Percentiles rank a stretch among this genome's conserved stretches.
These are phyloP conservation scores for Parsonsia alboflavescens DNA, from an alignment of 257 asterid genomes.

Conservation along the genomic window DNA sequence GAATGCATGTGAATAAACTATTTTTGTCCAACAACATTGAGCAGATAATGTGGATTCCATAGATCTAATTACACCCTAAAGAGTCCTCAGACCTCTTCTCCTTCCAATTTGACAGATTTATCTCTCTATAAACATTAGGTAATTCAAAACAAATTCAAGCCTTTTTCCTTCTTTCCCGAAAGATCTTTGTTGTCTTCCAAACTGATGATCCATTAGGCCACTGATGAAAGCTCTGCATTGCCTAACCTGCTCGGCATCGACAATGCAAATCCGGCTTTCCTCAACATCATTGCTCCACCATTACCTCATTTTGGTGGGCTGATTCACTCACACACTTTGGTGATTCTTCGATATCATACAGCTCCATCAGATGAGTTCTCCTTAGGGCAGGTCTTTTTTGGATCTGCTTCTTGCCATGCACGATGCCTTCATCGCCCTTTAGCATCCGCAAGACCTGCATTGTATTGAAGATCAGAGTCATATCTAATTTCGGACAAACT, in stretches of 20 bases:
- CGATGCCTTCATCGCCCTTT: slow-evolving; percentile 54
- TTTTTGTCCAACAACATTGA: background rate
- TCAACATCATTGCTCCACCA: slow-evolving; percentile 13
- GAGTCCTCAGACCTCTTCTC: slow-evolving; percentile 2
- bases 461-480: background rate
- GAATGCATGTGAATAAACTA: background rate
- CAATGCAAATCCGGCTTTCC: background rate
- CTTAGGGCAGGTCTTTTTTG: slow-evolving; percentile 67
- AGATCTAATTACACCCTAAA: slow-evolving; percentile 5
- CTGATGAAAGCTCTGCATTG: slow-evolving; percentile 1
- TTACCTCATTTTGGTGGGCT: slow-evolving; percentile 17
- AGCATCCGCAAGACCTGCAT: slow-evolving; percentile 72
- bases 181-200: background rate
- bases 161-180: background rate
- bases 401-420: slow-evolving; percentile 57
- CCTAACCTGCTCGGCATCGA: background rate
- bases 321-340: slow-evolving; percentile 4
- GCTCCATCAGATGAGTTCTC: slow-evolving; percentile 34
- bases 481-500: background rate
- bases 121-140: slow-evolving; percentile 8
- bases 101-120: slow-evolving; percentile 1
- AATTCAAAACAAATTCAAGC: background rate
- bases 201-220: background rate
- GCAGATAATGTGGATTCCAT: background rate
- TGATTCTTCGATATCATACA: slow-evolving; percentile 17